Conservation (phyloP, 2,329 filamentous ascomycete species). For the Fusarium mexicanum region DNA sequence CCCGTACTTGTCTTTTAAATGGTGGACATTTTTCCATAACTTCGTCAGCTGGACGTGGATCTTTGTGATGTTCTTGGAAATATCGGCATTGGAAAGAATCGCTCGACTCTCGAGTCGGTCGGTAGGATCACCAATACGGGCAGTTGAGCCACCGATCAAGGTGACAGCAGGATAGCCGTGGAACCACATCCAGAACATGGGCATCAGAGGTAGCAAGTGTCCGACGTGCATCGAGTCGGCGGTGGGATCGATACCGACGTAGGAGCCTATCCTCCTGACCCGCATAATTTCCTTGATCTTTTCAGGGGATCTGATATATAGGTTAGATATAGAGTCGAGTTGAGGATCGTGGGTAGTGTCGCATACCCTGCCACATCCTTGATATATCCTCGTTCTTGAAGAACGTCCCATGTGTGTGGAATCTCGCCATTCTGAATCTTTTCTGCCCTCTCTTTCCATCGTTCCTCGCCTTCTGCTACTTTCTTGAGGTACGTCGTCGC, state of each 20-base stretch:
- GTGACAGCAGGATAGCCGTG: conserved; percentile 75
- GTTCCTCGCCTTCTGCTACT: conserved; percentile 50
- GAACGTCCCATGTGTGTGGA: conserved; percentile 67
- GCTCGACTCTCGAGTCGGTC: conserved; percentile 71
- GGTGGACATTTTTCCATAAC: conserved; percentile 79
- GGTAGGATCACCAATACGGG: conserved; percentile 81
- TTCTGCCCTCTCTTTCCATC: conserved; percentile 60
- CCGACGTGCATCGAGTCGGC: conserved; percentile 82
- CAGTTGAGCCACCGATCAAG: conserved; percentile 78
- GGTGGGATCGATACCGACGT: conserved; percentile 85
- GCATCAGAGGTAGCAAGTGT: conserved; percentile 83
- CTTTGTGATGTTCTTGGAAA: conserved; percentile 71
- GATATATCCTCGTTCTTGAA: conserved; percentile 77
- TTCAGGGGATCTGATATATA: conserved; percentile 52
- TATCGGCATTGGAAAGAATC: conserved; percentile 59
- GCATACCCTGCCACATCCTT: conserved; percentile 79
- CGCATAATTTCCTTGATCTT: conserved; percentile 72
- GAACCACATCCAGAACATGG: conserved; percentile 84
- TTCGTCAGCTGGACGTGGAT: conserved; percentile 76
- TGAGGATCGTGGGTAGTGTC: background rate
- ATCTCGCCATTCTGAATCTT: conserved; percentile 60
- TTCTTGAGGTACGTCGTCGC: conserved; percentile 57
- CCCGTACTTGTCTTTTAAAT: conserved; percentile 71
- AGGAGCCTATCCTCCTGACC: conserved; percentile 73
- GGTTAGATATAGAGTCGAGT: conserved; percentile 2